Evolutionary conservation across 2,329 filamentous ascomycete genomes (phyloP).

Genomic region (Monosporascus sp.): DNA sequence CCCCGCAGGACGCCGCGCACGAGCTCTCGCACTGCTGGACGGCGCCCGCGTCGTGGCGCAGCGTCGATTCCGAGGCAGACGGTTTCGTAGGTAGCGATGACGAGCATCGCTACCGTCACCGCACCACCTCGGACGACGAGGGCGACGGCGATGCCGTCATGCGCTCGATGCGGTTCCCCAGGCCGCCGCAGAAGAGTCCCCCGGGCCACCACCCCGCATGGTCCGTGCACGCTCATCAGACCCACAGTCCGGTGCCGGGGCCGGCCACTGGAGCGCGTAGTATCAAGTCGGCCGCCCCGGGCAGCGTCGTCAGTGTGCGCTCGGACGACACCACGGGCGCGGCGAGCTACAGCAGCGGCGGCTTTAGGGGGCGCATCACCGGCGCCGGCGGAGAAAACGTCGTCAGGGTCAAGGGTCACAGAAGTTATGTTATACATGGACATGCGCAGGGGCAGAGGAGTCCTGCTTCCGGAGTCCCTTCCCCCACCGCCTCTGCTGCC

Average conservation of each 20-base stretch:
- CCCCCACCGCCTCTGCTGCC: neutral
- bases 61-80: constrained; percentile 15
- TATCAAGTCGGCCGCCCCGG: neutral
- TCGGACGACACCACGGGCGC: neutral
- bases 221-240: too few relatives aligned
- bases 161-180: too few relatives aligned
- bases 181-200: too few relatives aligned
- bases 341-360: neutral
- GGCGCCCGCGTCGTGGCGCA: constrained; percentile 36
- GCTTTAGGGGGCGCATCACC: neutral
- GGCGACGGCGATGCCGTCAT: neutral
- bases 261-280: neutral
- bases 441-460: neutral
- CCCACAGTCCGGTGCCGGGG: neutral
- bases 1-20: constrained; percentile 35
- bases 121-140: neutral
- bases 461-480: neutral
- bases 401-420: neutral
- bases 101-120: neutral
- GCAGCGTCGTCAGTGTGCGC: neutral
- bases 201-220: too few relatives aligned
- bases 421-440: neutral
- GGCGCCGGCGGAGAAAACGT: neutral
- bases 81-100: neutral
- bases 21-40: constrained; percentile 51